Percentiles rank a stretch among this genome's conserved stretches.
Conservation (phyloP, 768 basidiomycete genomes). For the Pulveroboletus sp. region DNA sequence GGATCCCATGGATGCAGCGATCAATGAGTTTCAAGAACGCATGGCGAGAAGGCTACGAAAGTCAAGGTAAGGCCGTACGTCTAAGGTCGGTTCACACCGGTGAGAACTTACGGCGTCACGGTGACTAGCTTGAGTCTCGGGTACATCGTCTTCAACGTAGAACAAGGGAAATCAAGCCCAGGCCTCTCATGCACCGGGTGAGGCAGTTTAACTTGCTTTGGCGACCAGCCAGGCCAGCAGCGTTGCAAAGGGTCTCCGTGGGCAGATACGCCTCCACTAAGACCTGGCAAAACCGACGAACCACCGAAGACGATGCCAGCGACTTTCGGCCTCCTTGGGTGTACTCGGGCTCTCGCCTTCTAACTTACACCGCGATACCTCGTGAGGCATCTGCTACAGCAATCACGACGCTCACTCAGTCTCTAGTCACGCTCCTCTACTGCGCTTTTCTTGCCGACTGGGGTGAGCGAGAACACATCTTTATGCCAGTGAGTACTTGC, state of each 20-base stretch:
- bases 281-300: constrained; percentile 5
- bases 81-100: too few species aligned
- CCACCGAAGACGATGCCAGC: constrained; percentile 14
- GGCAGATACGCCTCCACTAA: constrained; percentile 15
- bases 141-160: too few species aligned
- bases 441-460: constrained; percentile 61
- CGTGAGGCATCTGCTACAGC: constrained; percentile 31
- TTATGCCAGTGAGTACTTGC: constrained; percentile 50
- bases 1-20: too few species aligned
- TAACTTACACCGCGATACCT: constrained; percentile 54
- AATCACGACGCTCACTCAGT: constrained; percentile 1
- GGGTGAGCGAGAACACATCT: constrained; percentile 68
- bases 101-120: background rate
- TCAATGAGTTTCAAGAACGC: too few species aligned
- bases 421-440: constrained; percentile 49
- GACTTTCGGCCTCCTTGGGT: constrained; percentile 64
- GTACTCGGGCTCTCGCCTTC: constrained; percentile 45
- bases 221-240: constrained; percentile 3
- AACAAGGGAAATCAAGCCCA: too few species aligned
- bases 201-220: constrained; percentile 5
- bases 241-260: background rate
- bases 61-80: background rate
- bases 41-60: background rate
- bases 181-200: background rate
- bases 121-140: background rate